Conservation (phyloP, 1,139 yeast species). For the Ashbya aceris region DNA sequence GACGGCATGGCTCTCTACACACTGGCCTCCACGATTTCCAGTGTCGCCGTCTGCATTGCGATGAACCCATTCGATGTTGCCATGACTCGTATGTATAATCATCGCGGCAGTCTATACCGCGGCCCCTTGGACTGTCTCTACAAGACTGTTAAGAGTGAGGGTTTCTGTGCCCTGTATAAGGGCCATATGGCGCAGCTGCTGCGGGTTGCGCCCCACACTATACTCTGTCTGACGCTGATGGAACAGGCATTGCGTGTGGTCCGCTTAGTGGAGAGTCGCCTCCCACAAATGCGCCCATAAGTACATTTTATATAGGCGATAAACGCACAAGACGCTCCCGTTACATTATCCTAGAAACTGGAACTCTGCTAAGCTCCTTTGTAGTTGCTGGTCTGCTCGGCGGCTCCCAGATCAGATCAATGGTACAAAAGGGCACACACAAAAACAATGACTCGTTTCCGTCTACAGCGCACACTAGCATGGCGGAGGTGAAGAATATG, state of each 20-base stretch:
- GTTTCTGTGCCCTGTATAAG: constrained; percentile 80
- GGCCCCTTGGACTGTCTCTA: constrained; percentile 84
- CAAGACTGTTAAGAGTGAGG: constrained; percentile 77
- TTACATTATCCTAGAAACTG: too few species aligned
- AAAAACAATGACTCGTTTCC: neutral
- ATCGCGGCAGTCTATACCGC: constrained; percentile 74
- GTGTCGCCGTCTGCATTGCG: constrained; percentile 85
- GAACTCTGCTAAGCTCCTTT: too few species aligned
- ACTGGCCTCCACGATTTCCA: constrained; percentile 68
- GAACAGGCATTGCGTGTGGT: constrained; percentile 67
- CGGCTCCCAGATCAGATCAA: neutral
- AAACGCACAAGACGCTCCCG: too few species aligned
- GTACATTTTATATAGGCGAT: too few species aligned
- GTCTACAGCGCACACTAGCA: neutral
- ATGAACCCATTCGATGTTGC: constrained; percentile 98
- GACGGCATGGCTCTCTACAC: constrained; percentile 70
- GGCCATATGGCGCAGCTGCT: constrained; percentile 90
- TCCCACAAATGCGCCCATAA: too few species aligned
- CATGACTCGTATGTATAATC: constrained; percentile 89
- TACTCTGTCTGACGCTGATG: constrained; percentile 84
- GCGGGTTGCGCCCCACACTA: constrained; percentile 92
- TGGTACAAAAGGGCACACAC: neutral
- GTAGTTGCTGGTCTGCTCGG: too few species aligned
- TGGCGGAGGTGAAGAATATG: neutral
- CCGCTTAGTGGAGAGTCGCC: too few species aligned